phyloP scores from a whole-genome alignment of 75 land plant genomes.

The Selaginella moellendorffii region DNA sequence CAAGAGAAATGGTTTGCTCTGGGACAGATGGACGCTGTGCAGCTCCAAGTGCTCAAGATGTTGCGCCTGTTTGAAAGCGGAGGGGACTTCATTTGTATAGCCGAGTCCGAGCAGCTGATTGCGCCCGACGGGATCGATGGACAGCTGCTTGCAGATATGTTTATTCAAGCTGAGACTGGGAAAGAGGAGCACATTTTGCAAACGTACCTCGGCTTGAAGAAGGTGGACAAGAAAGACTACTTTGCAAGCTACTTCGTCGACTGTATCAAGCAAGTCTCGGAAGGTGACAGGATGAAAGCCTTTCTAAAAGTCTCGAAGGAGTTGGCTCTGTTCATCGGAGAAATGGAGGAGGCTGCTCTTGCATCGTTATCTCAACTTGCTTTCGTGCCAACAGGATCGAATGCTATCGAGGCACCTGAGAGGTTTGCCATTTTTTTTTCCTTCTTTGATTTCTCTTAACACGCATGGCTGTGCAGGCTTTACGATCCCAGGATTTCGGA shows the following conservation, averaged over 20 bases:
- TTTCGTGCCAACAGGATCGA: conserved; percentile 50
- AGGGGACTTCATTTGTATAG: conserved; percentile 15
- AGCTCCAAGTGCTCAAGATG: conserved; percentile 42
- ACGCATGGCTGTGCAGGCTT: conserved; percentile 32
- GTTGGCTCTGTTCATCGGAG: conserved; percentile 7
- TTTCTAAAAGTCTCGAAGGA: conserved; percentile 44
- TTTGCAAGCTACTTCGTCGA: conserved; percentile 45
- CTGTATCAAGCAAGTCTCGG: conserved; percentile 30
- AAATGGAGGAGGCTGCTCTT: conserved; percentile 34
- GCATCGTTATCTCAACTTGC: conserved; percentile 33
- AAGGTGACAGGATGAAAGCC: conserved; percentile 14
- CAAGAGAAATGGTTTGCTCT: conserved; percentile 76
- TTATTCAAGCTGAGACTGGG: conserved; percentile 55
- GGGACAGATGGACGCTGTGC: conserved; percentile 26
- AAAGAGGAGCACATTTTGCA: conserved; percentile 50
- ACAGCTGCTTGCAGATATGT: conserved; percentile 48
- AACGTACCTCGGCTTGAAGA: conserved; percentile 35
- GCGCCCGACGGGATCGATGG: conserved; percentile 51
- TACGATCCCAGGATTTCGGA: conserved; percentile 89
- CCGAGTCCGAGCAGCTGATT: conserved; percentile 33
- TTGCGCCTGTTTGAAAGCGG: conserved; percentile 62
- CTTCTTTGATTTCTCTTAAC: no score
- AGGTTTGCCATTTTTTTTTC: conserved; percentile 36
- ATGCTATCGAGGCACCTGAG: conserved; percentile 51
- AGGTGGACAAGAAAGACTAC: conserved; percentile 43